Conservation (phyloP, 2,329 filamentous ascomycete species). For the Colletotrichum musae region DNA sequence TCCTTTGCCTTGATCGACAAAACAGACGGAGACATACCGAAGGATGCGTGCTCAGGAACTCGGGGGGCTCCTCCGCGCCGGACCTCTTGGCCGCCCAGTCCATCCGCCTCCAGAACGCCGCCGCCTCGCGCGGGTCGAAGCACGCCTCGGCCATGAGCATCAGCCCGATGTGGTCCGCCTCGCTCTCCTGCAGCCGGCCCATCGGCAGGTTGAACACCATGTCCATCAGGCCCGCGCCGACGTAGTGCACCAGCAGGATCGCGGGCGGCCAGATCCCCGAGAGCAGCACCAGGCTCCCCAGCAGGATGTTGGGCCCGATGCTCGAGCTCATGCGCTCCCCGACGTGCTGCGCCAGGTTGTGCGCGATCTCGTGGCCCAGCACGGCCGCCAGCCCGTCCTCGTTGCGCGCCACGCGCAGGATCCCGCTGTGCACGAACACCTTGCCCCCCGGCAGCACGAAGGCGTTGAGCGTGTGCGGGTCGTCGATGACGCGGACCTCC, state of each 20-base stretch:
- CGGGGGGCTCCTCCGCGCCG: slow-evolving; percentile 68
- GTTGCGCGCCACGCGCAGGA: slow-evolving; percentile 75
- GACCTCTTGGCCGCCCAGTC: slow-evolving; percentile 59
- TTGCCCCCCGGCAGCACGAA: slow-evolving; percentile 86
- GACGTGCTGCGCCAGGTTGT: slow-evolving; percentile 78
- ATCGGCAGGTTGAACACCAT: slow-evolving; percentile 78
- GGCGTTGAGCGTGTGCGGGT: slow-evolving; percentile 74
- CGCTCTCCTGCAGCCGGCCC: slow-evolving; percentile 79
- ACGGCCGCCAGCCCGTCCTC: slow-evolving; percentile 82
- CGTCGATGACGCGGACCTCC: slow-evolving; percentile 84
- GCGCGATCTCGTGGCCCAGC: slow-evolving; percentile 84
- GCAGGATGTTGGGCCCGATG: slow-evolving; percentile 66
- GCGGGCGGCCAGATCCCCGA: slow-evolving; percentile 60
- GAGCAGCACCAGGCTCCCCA: slow-evolving; percentile 65
- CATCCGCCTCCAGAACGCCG: slow-evolving; percentile 78
- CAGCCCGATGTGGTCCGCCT: slow-evolving; percentile 85
- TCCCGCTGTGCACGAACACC: slow-evolving; percentile 84
- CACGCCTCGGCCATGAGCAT: slow-evolving; percentile 89
- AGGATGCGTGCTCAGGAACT: slow-evolving; percentile 84
- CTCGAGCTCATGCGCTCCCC: slow-evolving; percentile 73
- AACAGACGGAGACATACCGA: slow-evolving; percentile 63
- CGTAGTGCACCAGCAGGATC: slow-evolving; percentile 56
- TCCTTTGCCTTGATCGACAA: neutral
- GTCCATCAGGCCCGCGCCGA: slow-evolving; percentile 68
- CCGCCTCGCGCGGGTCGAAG: slow-evolving; percentile 78